Evolutionary conservation across 352 stramenopile genomes (phyloP).

Genomic region (Elongisporangium undulatum): DNA sequence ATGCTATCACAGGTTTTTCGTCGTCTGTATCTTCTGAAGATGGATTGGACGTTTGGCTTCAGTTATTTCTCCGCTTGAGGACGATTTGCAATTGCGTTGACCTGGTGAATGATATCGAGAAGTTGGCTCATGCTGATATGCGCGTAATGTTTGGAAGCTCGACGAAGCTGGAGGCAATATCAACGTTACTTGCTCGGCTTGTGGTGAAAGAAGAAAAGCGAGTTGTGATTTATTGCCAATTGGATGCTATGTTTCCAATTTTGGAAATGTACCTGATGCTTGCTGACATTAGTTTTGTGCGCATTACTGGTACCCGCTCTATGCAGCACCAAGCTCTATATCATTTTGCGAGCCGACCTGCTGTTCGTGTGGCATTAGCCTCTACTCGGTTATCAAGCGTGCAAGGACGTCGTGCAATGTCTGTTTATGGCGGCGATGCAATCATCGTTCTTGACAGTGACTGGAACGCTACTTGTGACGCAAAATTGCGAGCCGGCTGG

Average conservation of each 20-base stretch:
- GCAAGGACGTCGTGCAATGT: constrained; percentile 37
- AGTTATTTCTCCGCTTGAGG: constrained; percentile 58
- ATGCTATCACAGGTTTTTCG: constrained; percentile 48
- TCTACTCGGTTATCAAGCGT: constrained; percentile 52
- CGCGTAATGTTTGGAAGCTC: constrained; percentile 51
- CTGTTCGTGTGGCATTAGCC: constrained; percentile 64
- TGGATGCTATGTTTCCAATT: constrained; percentile 64
- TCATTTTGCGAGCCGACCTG: constrained; percentile 59
- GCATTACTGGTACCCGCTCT: constrained; percentile 40
- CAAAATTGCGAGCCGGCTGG: constrained; percentile 78
- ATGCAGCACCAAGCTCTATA: constrained; percentile 61
- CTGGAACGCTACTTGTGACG: constrained; percentile 75
- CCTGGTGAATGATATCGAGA: constrained; percentile 70
- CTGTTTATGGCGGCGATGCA: constrained; percentile 69
- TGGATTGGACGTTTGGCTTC: constrained; percentile 55
- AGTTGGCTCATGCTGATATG: constrained; percentile 67
- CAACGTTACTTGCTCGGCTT: constrained; percentile 49
- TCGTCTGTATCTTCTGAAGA: constrained; percentile 47
- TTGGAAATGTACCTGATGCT: constrained; percentile 68
- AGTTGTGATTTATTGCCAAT: constrained; percentile 78
- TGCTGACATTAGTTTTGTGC: constrained; percentile 58
- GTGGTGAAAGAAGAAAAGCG: constrained; percentile 54
- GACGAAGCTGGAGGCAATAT: constrained; percentile 53
- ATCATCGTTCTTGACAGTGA: constrained; percentile 82
- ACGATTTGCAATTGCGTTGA: constrained; percentile 82